These are phyloP conservation scores for Hyphodiscus hymeniophilus DNA, from an alignment of 495 filamentous ascomycete species.

Conservation along the genomic window DNA sequence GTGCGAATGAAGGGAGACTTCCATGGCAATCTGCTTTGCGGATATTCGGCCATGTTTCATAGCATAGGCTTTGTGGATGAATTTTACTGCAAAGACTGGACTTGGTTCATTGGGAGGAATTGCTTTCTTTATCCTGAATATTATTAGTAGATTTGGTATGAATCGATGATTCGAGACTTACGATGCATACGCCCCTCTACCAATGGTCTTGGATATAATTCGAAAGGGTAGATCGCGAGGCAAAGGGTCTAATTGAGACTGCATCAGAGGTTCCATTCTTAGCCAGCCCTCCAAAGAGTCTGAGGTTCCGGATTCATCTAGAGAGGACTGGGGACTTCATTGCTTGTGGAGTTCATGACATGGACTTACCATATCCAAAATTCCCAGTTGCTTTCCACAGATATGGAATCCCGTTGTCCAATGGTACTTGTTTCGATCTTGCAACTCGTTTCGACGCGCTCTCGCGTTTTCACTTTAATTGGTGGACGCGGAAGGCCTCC, in stretches of 20 bases:
- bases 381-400: background rate
- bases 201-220: slow-evolving; percentile 92
- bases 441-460: slow-evolving; percentile 1
- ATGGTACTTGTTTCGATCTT: slow-evolving; percentile 21
- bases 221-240: slow-evolving; percentile 85
- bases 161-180: slow-evolving; percentile 36
- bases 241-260: slow-evolving; percentile 85
- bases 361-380: slow-evolving; percentile 23
- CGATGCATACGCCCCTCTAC: slow-evolving; percentile 95
- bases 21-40: slow-evolving; percentile 78
- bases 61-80: slow-evolving; percentile 96
- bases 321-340: background rate
- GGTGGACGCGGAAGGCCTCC: slow-evolving; percentile 7
- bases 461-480: slow-evolving; percentile 16
- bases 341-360: background rate
- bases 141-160: slow-evolving; percentile 18
- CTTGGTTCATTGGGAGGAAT: slow-evolving; percentile 55
- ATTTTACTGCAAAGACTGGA: slow-evolving; percentile 92
- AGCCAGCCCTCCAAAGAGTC: slow-evolving; percentile 16
- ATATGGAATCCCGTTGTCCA: slow-evolving; percentile 11
- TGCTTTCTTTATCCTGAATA: slow-evolving; percentile 83
- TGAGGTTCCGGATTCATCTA: background rate
- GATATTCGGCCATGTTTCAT: slow-evolving; percentile 80
- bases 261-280: slow-evolving; percentile 25
- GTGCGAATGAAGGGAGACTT: slow-evolving; percentile 79